phyloP scores from a whole-genome alignment of 768 basidiomycete genomes.

The Boletus reticulatus region DNA sequence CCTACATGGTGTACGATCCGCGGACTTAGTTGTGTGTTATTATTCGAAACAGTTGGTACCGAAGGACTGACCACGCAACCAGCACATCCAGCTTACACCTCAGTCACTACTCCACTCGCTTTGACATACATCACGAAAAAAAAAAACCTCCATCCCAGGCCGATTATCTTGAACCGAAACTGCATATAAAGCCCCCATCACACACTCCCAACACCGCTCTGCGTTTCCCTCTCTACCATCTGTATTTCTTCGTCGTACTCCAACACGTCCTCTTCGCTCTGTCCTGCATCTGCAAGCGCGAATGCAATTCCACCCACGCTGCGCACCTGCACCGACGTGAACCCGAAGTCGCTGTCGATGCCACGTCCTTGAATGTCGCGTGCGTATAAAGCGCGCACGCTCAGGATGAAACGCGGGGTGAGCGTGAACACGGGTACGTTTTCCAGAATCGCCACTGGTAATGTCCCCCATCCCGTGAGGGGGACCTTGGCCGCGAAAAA shows the following conservation, averaged over 20 bases:
- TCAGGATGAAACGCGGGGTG: slow-evolving; percentile 6
- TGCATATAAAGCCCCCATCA: too few relatives aligned
- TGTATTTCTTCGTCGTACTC: neutral
- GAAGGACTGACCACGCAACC: too few relatives aligned
- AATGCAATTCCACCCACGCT: too few relatives aligned
- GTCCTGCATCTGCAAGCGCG: neutral
- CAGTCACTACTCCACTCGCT: too few relatives aligned
- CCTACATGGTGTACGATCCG: too few relatives aligned
- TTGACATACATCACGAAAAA: too few relatives aligned
- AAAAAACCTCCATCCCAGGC: too few relatives aligned
- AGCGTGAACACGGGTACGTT: slow-evolving; percentile 7
- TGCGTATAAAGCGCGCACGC: slow-evolving; percentile 2
- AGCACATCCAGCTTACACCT: too few relatives aligned
- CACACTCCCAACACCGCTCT: too few relatives aligned
- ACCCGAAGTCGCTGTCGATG: neutral
- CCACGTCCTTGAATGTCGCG: neutral
- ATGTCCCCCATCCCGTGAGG: neutral
- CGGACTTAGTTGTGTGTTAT: too few relatives aligned
- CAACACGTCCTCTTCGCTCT: neutral
- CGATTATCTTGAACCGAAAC: too few relatives aligned
- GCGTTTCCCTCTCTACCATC: neutral
- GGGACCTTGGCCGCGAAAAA: neutral
- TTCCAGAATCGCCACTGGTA: neutral
- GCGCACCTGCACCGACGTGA: neutral
- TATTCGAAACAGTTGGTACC: too few relatives aligned